Evolutionary conservation across 768 basidiomycete genomes (phyloP).

Genomic region (Panellus pusillus): DNA sequence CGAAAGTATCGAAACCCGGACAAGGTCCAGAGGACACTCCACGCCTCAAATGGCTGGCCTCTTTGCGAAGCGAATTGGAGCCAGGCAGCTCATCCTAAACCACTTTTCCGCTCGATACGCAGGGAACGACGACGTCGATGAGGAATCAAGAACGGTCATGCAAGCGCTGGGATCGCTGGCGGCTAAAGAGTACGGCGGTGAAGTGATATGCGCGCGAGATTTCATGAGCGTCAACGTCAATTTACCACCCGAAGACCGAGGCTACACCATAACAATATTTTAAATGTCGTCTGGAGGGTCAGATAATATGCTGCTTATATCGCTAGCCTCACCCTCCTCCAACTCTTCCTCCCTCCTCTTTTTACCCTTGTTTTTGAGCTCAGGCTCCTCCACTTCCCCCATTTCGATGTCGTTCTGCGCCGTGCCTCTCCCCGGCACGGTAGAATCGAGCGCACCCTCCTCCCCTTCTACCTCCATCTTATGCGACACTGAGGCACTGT

Average conservation of each 20-base stretch:
- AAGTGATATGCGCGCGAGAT: conserved; percentile 71
- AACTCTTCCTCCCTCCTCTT: conserved; percentile 67
- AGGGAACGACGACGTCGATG: conserved; percentile 56
- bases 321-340: conserved; percentile 84
- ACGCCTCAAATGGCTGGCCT: conserved; percentile 89
- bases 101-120: conserved; percentile 85
- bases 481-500: conserved; percentile 31
- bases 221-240: conserved; percentile 68
- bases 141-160: conserved; percentile 57
- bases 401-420: conserved; percentile 78
- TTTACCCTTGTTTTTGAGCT: conserved; percentile 49
- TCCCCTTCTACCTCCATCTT: conserved; percentile 44
- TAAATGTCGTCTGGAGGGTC: conserved; percentile 64
- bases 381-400: conserved; percentile 85
- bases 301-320: conserved; percentile 69
- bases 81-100: conserved; percentile 69
- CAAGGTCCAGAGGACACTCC: conserved; percentile 82
- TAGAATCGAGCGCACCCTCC: conserved; percentile 24
- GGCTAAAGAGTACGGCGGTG: conserved; percentile 48
- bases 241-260: conserved; percentile 8
- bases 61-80: conserved; percentile 69
- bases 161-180: conserved; percentile 60
- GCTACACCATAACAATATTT: conserved; percentile 8
- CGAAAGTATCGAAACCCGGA: conserved; percentile 57
- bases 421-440: conserved; percentile 24